Evolutionary conservation across 2,329 filamentous ascomycete species (phyloP).

Genomic region (Ascochyta koolunga): DNA sequence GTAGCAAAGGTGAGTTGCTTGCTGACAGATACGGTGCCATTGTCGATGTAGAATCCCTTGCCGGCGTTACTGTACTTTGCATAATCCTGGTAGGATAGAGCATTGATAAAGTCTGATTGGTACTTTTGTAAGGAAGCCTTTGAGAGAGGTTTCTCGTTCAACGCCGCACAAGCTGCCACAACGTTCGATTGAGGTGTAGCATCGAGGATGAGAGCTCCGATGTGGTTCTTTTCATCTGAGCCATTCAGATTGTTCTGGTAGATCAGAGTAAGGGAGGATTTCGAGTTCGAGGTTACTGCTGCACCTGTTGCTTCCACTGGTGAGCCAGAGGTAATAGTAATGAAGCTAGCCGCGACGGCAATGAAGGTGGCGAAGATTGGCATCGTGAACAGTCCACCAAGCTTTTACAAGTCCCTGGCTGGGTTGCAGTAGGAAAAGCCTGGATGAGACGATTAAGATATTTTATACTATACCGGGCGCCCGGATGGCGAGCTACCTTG

Average conservation of each 20-base stretch:
- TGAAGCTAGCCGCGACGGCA: conserved; percentile 27
- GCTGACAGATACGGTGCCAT: conserved; percentile 48
- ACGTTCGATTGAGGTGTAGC: conserved; percentile 48
- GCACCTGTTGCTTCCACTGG: conserved; percentile 26
- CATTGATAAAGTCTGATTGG: conserved; percentile 53
- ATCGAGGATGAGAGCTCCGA: conserved; percentile 59
- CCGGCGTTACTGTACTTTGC: conserved; percentile 45
- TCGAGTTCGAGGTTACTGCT: conserved; percentile 29
- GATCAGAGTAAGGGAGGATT: conserved; percentile 57
- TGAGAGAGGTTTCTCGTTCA: conserved; percentile 57
- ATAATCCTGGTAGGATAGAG: conserved; percentile 55
- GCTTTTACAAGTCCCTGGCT: not conserved
- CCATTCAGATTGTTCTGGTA: conserved; percentile 63
- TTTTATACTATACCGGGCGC: conserved; percentile 36
- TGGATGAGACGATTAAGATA: not conserved
- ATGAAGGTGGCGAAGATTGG: conserved; percentile 29
- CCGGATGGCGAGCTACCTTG: conserved; percentile 27
- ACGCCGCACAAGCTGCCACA: conserved; percentile 51
- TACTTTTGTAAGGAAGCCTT: conserved; percentile 51
- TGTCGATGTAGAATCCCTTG: conserved; percentile 53
- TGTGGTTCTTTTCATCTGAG: conserved; percentile 60
- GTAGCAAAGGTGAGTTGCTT: conserved; percentile 45
- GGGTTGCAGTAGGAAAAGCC: too few species aligned
- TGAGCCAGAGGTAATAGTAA: conserved; percentile 23
- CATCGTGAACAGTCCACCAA: conserved; percentile 16